Base-by-base conservation (phyloP, 139 green algal genomes). In the Bryopsis sp. region DNA sequence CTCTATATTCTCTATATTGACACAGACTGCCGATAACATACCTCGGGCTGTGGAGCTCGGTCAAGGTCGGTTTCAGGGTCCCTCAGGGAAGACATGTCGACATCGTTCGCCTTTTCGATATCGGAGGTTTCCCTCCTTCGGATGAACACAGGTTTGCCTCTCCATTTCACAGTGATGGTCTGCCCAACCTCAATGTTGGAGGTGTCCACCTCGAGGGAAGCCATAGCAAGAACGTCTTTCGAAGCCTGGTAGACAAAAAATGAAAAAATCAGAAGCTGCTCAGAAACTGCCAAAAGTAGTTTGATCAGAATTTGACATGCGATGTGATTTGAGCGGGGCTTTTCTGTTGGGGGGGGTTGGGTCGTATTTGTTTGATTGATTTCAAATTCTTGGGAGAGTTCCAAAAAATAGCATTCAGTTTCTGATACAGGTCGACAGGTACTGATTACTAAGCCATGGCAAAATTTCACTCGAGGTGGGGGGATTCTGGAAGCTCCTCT, bases 71-170 rank as follows among this genome's bases (percentile, higher is more conserved):
- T 61, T 85, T 99, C 76, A 7, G 92, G 88, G 80, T 99, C 92
- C 7, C 92, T 79, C 61, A 99, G 87, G 36, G 84, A 80, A n/a
- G 34, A 68, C 7, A 97, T 38, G 29, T 85, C 59, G 11, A 95
- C 87, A 19, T 70, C 61, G 15, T 86, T 83, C 2, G 91, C 89
- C 33, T 83, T 68, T 2, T 70, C 75, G 46, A 99, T 94, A 72
- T 99, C 91, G 15, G 81, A 83, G 22, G 85, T 77, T 26, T 88
- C 95, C 3, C 94, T 80, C 78, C 92, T 77, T 36, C 88, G 79
- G 67, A 99, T 95, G 81, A 99, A 99, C 36, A 99, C 95, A 1
- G 95, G 95, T 87, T 99, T 99, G 68, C 95, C 95, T 32, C 95
- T 81, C 95, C 95, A 99, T 84, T 99, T 99, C 58, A 96, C 87